Evolutionary conservation across 805 yeast species (phyloP), one percentile per base, ranked within the genome.

Genomic region (Spathaspora passalidarum): DNA sequence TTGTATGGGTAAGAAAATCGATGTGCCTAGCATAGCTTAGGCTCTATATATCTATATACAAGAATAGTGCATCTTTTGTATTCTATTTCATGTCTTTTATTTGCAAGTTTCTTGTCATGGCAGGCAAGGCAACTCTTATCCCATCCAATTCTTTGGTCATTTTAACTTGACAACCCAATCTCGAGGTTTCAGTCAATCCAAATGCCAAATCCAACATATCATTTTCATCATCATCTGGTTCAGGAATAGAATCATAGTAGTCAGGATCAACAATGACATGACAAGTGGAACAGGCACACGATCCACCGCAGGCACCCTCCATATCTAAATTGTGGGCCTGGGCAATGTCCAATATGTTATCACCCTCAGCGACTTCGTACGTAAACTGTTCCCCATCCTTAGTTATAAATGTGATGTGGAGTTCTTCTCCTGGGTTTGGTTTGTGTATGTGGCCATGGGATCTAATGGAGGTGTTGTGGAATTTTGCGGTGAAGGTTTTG

Each of bases 281-380:
- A 62, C 99, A 94, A 0, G 99, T 94, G 4, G 97, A 90, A 64
- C 99, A 94, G 1, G 99, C 99, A 74, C 99, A 94, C 3, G 97
- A 89, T 3, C 98, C 99, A 18, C 99, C 99, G 68, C 99, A 94
- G 0, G 99, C 99, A 38, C 84, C 96, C 64, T 94, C 99, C 94
- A 94, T 91, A 54, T 94, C 99, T 47, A 94, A 66, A 57, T 91
- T 86, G 61, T 91, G 69, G 2, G 94, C 95, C 68, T 94, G 98
- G 5, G 98, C 99, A 46, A 94, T 89, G 62, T 94, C 99, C 62
- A 94, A 70, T 21, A 94, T 61, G 32, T 90, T 82, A 61, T 94
- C 99, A 11, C 98, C 98, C 55, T 86, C 96, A 2, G 92, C 84
- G 1, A 86, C 98, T 59, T 90, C 97, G 56, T 79, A 80, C 1